Evolutionary conservation across 2,329 filamentous ascomycete species (phyloP), one percentile per base, ranked within the genome.

Genomic region (Botrytis squamosa): DNA sequence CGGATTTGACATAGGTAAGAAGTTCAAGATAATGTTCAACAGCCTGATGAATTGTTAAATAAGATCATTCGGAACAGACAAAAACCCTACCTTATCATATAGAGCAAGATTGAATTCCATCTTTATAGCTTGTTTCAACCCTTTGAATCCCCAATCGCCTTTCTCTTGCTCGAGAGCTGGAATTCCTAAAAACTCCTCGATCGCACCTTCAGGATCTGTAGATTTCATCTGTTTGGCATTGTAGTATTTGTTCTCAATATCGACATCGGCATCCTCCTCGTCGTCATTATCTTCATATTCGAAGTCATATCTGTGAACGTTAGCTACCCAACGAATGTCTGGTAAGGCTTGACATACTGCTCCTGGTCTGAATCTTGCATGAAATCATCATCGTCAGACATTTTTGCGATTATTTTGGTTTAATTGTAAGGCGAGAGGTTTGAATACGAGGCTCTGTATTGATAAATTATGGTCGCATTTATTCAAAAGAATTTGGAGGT

Each of bases 221-320:
- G 87, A 86, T 86, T 98, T 99, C 82, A 97, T 91, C 85, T 98
- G 95, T 84, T 99, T 99, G 62, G 96, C 96, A 84, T 98, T 98
- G 88, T 98, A 99, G 86, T 99, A 99, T 85, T 97, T 98, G 86
- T 99, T 99, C 83, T 99, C 96, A 82, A 98, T 97, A 78, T 95
- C 94, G 79, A 98, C 93, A 82, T 98, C 94, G 74, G 91, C 94
- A 46, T 89, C 90, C 74, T 97, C 92, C 62, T 97, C 93, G 67
- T 96, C 94, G 73, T 97, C 94, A 74, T 91, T 84, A 79, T 94
- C 96, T 82, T 98, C 95, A 83, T 98, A 98, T 81, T 98, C 95
- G 82, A 98, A 98, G 84, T 98, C 96, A 82, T 98, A 94, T 80
- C 92, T 93, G 74, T 6, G 52, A 42, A 10, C 55, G 68, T 81